These are phyloP conservation scores for Penicillium macrosclerotiorum DNA, from an alignment of 495 filamentous ascomycete genomes.

Conservation along the genomic window DNA sequence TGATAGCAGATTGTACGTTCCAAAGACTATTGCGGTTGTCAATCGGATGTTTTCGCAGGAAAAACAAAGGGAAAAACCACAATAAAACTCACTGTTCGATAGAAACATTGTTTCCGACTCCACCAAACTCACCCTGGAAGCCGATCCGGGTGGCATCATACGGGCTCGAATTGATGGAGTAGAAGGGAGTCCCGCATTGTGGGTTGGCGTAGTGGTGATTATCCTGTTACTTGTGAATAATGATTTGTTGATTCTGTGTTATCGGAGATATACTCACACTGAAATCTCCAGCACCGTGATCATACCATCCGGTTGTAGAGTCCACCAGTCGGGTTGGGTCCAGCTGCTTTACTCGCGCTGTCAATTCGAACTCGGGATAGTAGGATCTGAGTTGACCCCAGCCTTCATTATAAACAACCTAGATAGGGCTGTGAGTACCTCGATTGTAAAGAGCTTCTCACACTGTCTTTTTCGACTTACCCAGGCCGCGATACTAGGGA, in stretches of 20 bases:
- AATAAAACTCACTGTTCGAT: slow-evolving; percentile 45
- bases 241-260: neutral
- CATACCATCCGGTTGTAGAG: slow-evolving; percentile 59
- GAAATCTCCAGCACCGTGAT: slow-evolving; percentile 60
- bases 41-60: neutral
- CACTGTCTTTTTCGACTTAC: slow-evolving; percentile 15
- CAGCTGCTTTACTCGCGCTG: slow-evolving; percentile 48
- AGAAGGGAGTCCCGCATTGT: slow-evolving; percentile 66
- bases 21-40: slow-evolving; percentile 37
- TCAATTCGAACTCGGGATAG: slow-evolving; percentile 55
- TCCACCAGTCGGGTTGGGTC: slow-evolving; percentile 63
- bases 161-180: slow-evolving; percentile 52
- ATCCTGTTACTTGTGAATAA: slow-evolving; percentile 37
- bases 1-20: slow-evolving; percentile 55
- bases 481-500: slow-evolving; percentile 57
- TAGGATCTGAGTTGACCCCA: slow-evolving; percentile 57
- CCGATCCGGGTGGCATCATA: slow-evolving; percentile 61
- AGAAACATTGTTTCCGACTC: slow-evolving; percentile 60
- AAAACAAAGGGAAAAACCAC: too few relatives aligned
- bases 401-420: slow-evolving; percentile 71
- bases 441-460: neutral
- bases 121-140: slow-evolving; percentile 68
- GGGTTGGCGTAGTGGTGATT: slow-evolving; percentile 72
- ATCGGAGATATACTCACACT: slow-evolving; percentile 27
- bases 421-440: neutral